A percentile compares a stretch with the other conserved stretches of the same genome.
phyloP scores from a whole-genome alignment of 306 rosid species.

The Glycyrrhiza uralensis region DNA sequence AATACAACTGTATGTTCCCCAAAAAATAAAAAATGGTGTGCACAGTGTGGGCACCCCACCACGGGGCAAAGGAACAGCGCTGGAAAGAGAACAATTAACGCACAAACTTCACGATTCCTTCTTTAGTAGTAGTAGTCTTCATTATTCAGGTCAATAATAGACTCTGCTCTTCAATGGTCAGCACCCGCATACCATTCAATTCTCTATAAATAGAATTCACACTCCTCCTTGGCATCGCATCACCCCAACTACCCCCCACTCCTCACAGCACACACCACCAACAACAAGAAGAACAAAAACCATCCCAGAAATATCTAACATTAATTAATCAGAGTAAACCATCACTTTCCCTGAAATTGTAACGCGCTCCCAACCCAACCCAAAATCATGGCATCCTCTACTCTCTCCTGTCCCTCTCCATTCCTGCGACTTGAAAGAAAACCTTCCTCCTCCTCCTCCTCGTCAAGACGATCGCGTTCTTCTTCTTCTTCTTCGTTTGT shows the following conservation, averaged over 20 bases:
- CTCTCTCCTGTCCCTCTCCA: slow-evolving; percentile 32
- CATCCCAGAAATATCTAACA: neutral
- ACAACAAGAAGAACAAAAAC: neutral
- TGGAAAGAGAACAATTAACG: neutral
- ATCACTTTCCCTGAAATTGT: too few relatives aligned
- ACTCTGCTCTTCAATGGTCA: neutral
- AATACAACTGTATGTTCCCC: too few relatives aligned
- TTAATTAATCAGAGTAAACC: too few relatives aligned
- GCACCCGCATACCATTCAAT: neutral
- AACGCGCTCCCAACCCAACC: neutral
- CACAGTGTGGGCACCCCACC: neutral
- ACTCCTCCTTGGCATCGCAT: neutral
- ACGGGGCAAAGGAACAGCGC: neutral
- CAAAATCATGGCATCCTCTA: slow-evolving; percentile 51
- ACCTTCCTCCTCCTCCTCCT: neutral
- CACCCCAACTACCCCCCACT: neutral
- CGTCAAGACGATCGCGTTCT: neutral
- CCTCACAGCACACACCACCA: neutral
- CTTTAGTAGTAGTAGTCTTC: neutral
- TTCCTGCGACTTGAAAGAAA: slow-evolving; percentile 34
- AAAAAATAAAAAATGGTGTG: too few relatives aligned
- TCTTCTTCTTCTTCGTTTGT: neutral
- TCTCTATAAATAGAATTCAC: neutral
- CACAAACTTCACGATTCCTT: neutral
- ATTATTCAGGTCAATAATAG: neutral